phyloP scores from a whole-genome alignment of 202 grass and related monocot genomes.

The Dendrocalamus latiflorus region DNA sequence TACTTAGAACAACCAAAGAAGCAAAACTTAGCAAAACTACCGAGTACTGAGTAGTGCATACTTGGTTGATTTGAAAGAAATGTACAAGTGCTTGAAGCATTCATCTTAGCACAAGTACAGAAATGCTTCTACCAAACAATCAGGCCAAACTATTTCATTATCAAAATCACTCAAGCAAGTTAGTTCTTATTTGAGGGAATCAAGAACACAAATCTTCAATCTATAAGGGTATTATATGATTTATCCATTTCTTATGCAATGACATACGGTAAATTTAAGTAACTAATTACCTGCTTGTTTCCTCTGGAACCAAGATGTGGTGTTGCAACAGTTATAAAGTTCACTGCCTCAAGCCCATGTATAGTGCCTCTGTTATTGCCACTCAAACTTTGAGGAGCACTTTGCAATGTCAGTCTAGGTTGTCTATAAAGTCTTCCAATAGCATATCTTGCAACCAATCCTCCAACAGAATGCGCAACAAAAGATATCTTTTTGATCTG shows the following conservation, averaged over 20 bases:
- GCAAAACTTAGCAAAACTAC: background rate
- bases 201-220: background rate
- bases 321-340: constrained; percentile 89
- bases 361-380: constrained; percentile 49
- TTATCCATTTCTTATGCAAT: background rate
- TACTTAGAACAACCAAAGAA: background rate
- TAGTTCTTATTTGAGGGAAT: background rate
- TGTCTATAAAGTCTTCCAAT: constrained; percentile 81
- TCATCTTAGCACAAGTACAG: background rate
- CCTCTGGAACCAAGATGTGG: constrained; percentile 99
- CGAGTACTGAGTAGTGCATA: background rate
- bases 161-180: background rate
- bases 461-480: constrained; percentile 90
- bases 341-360: constrained; percentile 80
- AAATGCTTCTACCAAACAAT: constrained; percentile 4
- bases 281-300: constrained; percentile 67
- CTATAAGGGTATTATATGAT: background rate
- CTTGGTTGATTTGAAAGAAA: background rate
- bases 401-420: constrained; percentile 31
- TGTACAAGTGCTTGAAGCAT: background rate
- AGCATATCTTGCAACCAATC: constrained; percentile 90
- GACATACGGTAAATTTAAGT: background rate
- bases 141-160: background rate
- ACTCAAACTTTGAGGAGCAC: constrained; percentile 32
- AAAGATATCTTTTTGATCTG: constrained; percentile 85